Evolutionary conservation across 1,284 basidiomycete genomes (phyloP).

Genomic region (Leccinum subspadiceum): DNA sequence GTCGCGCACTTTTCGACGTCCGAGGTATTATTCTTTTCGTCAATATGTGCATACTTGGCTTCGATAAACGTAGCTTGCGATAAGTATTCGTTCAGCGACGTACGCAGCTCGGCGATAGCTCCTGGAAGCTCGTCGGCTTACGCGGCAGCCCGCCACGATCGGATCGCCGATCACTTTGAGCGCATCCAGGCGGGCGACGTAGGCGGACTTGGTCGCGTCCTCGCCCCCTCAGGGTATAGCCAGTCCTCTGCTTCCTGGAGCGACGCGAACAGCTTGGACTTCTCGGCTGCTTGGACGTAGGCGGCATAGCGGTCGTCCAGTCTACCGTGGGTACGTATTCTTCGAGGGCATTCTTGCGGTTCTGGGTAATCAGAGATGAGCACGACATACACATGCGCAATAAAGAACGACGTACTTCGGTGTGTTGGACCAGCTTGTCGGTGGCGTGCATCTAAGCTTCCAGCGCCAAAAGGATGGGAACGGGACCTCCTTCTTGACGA

Average conservation of each 20-base stretch:
- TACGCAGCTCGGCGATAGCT: too few relatives aligned
- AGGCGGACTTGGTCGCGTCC: conserved; percentile 86
- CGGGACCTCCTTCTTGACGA: conserved; percentile 80
- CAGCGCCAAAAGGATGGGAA: conserved; percentile 51
- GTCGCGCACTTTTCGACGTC: too few relatives aligned
- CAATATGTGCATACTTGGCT: too few relatives aligned
- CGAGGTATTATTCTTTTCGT: too few relatives aligned
- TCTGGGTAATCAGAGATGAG: conserved; percentile 42
- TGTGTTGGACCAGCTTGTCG: too few relatives aligned
- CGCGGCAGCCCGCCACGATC: conserved; percentile 39
- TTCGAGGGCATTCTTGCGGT: conserved; percentile 95
- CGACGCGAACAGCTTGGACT: conserved; percentile 66
- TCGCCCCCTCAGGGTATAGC: conserved; percentile 94
- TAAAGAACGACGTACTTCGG: neutral
- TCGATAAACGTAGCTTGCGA: too few relatives aligned
- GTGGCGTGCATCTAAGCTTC: too few relatives aligned
- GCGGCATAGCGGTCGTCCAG: conserved; percentile 82
- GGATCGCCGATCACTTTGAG: conserved; percentile 85
- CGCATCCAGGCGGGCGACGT: conserved; percentile 75
- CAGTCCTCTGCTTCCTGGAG: conserved; percentile 86
- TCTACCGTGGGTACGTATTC: conserved; percentile 93
- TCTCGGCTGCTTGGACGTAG: conserved; percentile 75
- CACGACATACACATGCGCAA: neutral
- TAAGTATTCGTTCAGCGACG: too few relatives aligned
- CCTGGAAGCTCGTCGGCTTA: too few relatives aligned